Percentiles rank a stretch among this genome's conserved stretches.
Evolutionary conservation across 768 basidiomycete genomes (phyloP).

Genomic region (Rhizopogon vinicolor): DNA sequence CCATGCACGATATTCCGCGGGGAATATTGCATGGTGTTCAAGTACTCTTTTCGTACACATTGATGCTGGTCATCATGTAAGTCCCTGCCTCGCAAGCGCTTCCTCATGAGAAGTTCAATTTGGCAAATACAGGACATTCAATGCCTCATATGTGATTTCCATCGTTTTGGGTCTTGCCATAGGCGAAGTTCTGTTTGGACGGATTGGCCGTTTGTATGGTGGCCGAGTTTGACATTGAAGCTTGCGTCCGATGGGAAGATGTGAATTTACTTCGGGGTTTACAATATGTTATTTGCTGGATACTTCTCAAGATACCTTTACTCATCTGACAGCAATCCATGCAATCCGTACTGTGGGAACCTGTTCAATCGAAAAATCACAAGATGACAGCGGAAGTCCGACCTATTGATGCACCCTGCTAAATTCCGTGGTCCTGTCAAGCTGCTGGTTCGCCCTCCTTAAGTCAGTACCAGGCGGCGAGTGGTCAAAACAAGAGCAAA

Average conservation of each 20-base stretch:
- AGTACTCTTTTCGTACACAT: constrained; percentile 53
- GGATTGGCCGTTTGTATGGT: constrained; percentile 31
- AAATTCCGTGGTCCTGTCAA: too few species aligned
- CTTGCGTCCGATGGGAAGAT: neutral
- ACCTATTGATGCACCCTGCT: too few species aligned
- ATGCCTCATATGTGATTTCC: constrained; percentile 70
- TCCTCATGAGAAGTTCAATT: constrained; percentile 2
- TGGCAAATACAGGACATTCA: constrained; percentile 64
- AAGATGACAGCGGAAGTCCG: too few species aligned
- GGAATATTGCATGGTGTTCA: constrained; percentile 64
- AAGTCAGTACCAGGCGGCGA: too few species aligned
- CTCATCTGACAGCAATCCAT: neutral
- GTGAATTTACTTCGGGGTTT: too few species aligned
- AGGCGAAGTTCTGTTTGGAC: constrained; percentile 72
- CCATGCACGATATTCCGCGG: constrained; percentile 63
- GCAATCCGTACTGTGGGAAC: neutral
- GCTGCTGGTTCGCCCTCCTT: too few species aligned
- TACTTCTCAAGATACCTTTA: neutral
- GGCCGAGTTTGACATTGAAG: neutral
- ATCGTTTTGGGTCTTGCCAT: constrained; percentile 66
- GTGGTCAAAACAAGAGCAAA: too few species aligned
- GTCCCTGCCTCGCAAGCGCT: constrained; percentile 13
- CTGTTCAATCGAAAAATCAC: neutral
- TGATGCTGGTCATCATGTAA: constrained; percentile 85
- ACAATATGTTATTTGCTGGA: neutral